Evolutionary conservation across 257 asterid species (phyloP).

Genomic region (Solanum paucissectum): DNA sequence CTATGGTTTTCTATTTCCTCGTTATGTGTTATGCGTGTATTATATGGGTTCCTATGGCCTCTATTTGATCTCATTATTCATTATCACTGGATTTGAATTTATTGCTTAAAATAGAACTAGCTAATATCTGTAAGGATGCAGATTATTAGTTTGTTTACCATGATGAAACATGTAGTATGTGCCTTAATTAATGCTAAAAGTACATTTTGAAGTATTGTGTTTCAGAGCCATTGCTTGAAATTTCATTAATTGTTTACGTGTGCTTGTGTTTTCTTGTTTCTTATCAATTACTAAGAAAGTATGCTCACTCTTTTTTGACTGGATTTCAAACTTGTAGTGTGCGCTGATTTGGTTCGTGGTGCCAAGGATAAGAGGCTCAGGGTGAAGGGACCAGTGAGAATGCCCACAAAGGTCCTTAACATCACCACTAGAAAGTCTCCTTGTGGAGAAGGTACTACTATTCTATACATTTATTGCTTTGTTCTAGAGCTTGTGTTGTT

Average conservation of each 20-base stretch:
- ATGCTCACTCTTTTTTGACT: not conserved
- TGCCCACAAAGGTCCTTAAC: slow-evolving; percentile 16
- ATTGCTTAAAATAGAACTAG: not conserved
- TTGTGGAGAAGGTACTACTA: slow-evolving; percentile 10
- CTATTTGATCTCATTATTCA: not conserved
- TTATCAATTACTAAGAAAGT: no score
- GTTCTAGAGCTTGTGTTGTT: not conserved
- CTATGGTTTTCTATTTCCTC: not conserved
- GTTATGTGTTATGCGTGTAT: not conserved
- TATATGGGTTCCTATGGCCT: not conserved
- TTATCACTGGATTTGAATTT: not conserved
- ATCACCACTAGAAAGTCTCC: slow-evolving; percentile 19
- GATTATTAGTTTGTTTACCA: not conserved
- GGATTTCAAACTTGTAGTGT: not conserved
- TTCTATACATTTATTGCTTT: not conserved
- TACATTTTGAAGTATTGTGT: not conserved
- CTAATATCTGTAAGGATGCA: not conserved
- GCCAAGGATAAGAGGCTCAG: slow-evolving; percentile 7
- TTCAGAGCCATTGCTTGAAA: not conserved
- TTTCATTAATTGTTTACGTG: not conserved
- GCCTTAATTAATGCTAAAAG: not conserved
- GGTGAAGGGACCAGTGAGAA: slow-evolving; percentile 14
- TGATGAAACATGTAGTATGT: not conserved
- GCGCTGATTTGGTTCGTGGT: slow-evolving; percentile 11
- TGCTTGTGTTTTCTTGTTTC: not conserved